Evolutionary conservation across 305 asterid genomes (phyloP).

Genomic region (Fraxinus latifolia): DNA sequence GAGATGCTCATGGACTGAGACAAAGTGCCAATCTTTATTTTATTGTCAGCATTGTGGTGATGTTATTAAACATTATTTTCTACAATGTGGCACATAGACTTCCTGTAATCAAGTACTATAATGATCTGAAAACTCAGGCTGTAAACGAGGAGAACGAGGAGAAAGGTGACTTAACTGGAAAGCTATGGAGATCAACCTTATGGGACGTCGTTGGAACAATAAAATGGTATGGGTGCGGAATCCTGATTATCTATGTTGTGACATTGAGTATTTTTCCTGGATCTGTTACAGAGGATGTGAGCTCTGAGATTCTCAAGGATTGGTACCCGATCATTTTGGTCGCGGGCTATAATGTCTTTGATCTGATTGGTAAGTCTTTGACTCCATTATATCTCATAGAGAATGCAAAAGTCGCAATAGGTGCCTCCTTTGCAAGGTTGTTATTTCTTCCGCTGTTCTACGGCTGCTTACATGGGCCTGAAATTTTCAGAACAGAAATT

Average conservation of each 20-base stretch:
- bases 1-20: constrained; percentile 72
- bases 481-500: constrained; percentile 63
- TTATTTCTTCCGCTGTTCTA: constrained; percentile 78
- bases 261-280: constrained; percentile 87
- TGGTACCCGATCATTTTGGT: constrained; percentile 25
- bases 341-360: constrained; percentile 66
- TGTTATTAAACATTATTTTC: constrained; percentile 66
- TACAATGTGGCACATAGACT: constrained; percentile 36
- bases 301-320: constrained; percentile 48
- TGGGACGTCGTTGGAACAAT: constrained; percentile 9
- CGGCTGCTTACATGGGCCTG: constrained; percentile 80
- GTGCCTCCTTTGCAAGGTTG: constrained; percentile 55
- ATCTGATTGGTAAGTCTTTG: constrained; percentile 66
- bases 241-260: constrained; percentile 53
- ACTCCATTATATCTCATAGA: constrained; percentile 60
- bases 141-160: not conserved
- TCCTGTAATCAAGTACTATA: constrained; percentile 20
- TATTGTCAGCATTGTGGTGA: constrained; percentile 57
- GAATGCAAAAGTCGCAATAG: constrained; percentile 59
- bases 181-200: not conserved
- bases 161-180: not conserved
- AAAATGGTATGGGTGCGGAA: constrained; percentile 77
- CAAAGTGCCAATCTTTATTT: constrained; percentile 81
- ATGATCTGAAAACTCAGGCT: not conserved
- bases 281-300: constrained; percentile 83